A percentile compares a stretch with the other conserved stretches of the same genome.
Conservation (phyloP, 2,329 filamentous ascomycete species). For the Ophiosphaerella herpotricha region DNA sequence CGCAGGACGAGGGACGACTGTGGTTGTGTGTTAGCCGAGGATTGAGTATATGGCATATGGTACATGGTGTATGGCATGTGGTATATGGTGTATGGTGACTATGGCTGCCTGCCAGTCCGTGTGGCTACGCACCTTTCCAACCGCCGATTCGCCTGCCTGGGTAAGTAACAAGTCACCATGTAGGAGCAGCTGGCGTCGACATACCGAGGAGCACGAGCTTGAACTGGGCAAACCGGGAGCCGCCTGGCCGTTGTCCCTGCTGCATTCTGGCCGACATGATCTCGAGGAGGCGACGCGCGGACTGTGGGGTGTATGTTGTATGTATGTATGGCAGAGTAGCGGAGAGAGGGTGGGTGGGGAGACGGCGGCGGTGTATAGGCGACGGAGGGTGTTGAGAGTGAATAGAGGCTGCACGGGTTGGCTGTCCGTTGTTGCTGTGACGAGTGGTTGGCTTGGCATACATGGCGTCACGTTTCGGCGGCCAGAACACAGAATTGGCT, state of each 20-base stretch:
- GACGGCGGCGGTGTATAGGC: conserved; percentile 1
- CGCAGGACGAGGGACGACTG: conserved; percentile 96
- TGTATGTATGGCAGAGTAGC: no score
- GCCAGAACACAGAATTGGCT: neutral
- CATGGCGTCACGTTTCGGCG: neutral
- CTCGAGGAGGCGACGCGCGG: conserved; percentile 27
- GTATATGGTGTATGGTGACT: conserved; percentile 7
- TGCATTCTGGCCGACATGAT: conserved; percentile 84
- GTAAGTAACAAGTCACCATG: conserved; percentile 21
- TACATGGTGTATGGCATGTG: conserved; percentile 18
- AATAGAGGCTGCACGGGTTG: neutral
- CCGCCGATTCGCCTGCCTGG: conserved; percentile 87
- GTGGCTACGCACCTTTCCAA: conserved; percentile 78
- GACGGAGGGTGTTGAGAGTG: neutral
- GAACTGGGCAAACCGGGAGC: conserved; percentile 92
- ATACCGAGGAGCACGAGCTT: conserved; percentile 95
- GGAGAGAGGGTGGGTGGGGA: conserved; percentile 1
- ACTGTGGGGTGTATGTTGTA: conserved; percentile 10
- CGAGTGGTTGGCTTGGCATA: neutral
- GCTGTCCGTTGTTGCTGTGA: neutral
- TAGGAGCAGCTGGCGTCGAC: conserved; percentile 31
- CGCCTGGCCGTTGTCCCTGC: conserved; percentile 68
- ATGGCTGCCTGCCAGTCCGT: conserved; percentile 18
- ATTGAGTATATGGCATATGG: conserved; percentile 11
- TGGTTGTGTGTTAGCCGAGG: conserved; percentile 30